These are phyloP conservation scores for Leishmania amazonensis DNA, from an alignment of 208 protist species.

Conservation along the genomic window DNA sequence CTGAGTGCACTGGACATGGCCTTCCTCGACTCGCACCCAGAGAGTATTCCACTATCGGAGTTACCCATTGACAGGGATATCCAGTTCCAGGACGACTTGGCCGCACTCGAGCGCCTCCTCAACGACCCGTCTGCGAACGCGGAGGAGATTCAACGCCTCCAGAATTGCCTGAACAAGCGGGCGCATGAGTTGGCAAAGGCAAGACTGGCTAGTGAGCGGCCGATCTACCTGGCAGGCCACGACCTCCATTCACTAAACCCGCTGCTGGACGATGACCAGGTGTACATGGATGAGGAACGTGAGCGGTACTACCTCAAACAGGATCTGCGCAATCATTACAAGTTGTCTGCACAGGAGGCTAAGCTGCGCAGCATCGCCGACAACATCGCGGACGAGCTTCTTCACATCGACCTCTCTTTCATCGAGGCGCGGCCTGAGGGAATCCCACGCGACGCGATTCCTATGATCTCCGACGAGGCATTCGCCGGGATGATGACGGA, in stretches of 20 bases:
- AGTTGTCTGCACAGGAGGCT: slow-evolving; percentile 45
- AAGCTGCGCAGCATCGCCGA: slow-evolving; percentile 41
- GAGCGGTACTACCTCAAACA: slow-evolving; percentile 44
- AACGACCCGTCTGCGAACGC: slow-evolving; percentile 35
- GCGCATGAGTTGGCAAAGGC: slow-evolving; percentile 49
- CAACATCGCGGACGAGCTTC: slow-evolving; percentile 3
- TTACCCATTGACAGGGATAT: slow-evolving; percentile 49
- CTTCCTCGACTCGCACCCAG: slow-evolving; percentile 48
- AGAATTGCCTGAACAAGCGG: slow-evolving; percentile 46
- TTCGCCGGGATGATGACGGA: slow-evolving; percentile 34
- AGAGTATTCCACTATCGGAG: slow-evolving; percentile 36
- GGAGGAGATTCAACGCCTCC: slow-evolving; percentile 33
- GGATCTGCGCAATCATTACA: slow-evolving; percentile 60
- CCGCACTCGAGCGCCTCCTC: slow-evolving; percentile 24
- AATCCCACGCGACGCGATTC: slow-evolving; percentile 46
- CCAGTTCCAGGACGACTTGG: slow-evolving; percentile 40
- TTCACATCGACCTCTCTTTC: slow-evolving; percentile 31
- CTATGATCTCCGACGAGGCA: slow-evolving; percentile 25
- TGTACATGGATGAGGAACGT: slow-evolving; percentile 50
- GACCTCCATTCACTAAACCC: slow-evolving; percentile 58
- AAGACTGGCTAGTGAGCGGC: slow-evolving; percentile 42
- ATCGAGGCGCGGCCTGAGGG: slow-evolving; percentile 44
- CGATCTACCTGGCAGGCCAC: slow-evolving; percentile 37
- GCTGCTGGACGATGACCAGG: slow-evolving; percentile 47
- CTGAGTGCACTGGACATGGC: slow-evolving; percentile 43